phyloP scores from a whole-genome alignment of 1,284 basidiomycete genomes.

The Ganoderma sinense region DNA sequence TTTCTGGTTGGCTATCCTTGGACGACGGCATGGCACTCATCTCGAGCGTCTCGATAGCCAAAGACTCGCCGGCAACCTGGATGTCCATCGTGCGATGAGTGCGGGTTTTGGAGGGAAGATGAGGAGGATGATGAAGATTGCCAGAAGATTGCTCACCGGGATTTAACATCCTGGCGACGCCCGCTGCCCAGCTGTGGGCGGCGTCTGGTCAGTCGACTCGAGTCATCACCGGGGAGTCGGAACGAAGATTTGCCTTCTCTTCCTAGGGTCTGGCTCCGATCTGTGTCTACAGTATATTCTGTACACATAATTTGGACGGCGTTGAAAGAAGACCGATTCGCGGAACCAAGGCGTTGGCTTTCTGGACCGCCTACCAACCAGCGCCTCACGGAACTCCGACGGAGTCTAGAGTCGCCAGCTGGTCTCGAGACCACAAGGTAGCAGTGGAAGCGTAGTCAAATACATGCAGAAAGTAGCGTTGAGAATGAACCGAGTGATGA shows the following conservation, averaged over 20 bases:
- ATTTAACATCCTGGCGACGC: slow-evolving; percentile 1
- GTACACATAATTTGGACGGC: background rate
- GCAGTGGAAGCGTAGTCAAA: background rate
- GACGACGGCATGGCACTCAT: background rate
- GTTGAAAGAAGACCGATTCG: background rate
- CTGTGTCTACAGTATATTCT: background rate
- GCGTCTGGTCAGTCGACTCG: background rate
- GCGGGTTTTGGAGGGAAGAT: background rate
- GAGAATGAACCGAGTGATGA: background rate
- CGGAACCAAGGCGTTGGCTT: background rate
- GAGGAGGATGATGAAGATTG: too few relatives aligned
- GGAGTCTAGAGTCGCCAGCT: too few relatives aligned
- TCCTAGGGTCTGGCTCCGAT: background rate
- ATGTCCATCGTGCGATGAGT: background rate
- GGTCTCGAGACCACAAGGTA: background rate
- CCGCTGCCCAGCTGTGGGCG: background rate
- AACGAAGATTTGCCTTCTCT: background rate
- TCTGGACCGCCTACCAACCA: background rate
- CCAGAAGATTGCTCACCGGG: background rate
- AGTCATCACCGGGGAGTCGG: background rate
- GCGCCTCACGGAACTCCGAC: background rate
- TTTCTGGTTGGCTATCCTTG: slow-evolving; percentile 1
- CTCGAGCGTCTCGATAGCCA: background rate
- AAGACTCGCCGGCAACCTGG: background rate
- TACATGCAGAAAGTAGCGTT: background rate